Conservation (phyloP, 805 yeast genomes). For the Teunomyces kruisii region DNA sequence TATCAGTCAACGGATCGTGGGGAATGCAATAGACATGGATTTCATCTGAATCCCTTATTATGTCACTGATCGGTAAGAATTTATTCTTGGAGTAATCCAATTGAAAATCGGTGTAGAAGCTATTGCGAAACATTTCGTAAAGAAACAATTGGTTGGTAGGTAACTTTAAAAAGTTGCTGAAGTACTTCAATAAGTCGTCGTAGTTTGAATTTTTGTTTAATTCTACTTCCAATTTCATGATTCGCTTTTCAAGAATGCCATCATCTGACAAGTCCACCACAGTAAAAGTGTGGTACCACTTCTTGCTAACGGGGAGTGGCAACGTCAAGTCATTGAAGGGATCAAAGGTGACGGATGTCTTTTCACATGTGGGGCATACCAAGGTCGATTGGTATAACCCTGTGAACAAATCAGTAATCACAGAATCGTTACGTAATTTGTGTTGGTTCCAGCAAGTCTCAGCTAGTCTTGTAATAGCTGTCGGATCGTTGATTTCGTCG, state of each 20-base stretch:
- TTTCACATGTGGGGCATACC: slow-evolving; percentile 80
- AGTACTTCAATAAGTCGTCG: slow-evolving; percentile 58
- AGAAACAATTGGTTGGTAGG: slow-evolving; percentile 26
- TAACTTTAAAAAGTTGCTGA: slow-evolving; percentile 48
- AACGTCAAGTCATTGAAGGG: slow-evolving; percentile 89
- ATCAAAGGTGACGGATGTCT: slow-evolving; percentile 85
- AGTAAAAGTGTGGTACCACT: slow-evolving; percentile 67
- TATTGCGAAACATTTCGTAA: slow-evolving; percentile 56
- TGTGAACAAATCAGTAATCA: slow-evolving; percentile 80
- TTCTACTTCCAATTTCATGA: slow-evolving; percentile 63
- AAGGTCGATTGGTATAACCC: slow-evolving; percentile 90
- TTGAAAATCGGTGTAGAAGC: slow-evolving; percentile 70
- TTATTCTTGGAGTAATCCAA: slow-evolving; percentile 49
- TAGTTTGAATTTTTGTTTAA: slow-evolving; percentile 64
- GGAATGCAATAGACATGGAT: slow-evolving; percentile 61
- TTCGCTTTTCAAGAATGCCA: slow-evolving; percentile 23
- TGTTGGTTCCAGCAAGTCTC: slow-evolving; percentile 78
- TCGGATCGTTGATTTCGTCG: slow-evolving; percentile 53
- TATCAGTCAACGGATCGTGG: slow-evolving; percentile 41
- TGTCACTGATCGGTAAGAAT: slow-evolving; percentile 65
- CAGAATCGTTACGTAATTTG: slow-evolving; percentile 76
- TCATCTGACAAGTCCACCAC: slow-evolving; percentile 52
- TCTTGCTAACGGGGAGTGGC: slow-evolving; percentile 76
- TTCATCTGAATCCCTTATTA: slow-evolving; percentile 62
- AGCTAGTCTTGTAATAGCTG: slow-evolving; percentile 63